phyloP scores from a whole-genome alignment of 2,329 filamentous ascomycete species.

The Exophiala sp. region DNA sequence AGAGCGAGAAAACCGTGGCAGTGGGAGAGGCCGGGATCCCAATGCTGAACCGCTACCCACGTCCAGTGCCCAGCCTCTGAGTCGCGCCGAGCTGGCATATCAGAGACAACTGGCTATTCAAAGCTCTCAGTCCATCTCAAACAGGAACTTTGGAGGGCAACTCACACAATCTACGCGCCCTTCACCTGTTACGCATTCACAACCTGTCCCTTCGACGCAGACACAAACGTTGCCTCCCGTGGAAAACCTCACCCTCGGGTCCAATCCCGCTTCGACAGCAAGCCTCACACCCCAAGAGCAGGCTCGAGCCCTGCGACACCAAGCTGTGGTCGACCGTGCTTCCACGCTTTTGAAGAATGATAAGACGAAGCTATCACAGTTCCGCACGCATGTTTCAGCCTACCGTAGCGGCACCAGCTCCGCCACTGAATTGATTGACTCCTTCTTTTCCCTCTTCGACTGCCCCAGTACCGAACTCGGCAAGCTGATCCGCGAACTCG shows the following conservation, averaged over 20 bases:
- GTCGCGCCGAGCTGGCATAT: constrained; percentile 82
- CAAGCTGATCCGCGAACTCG: constrained; percentile 82
- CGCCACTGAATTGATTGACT: constrained; percentile 72
- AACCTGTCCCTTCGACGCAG: constrained; percentile 33
- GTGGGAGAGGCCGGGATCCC: constrained; percentile 71
- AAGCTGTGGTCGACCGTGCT: constrained; percentile 79
- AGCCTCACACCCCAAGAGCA: constrained; percentile 69
- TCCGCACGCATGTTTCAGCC: constrained; percentile 71
- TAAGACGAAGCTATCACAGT: constrained; percentile 64
- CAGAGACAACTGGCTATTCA: constrained; percentile 90
- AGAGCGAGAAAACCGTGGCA: constrained; percentile 49
- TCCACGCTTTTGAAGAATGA: constrained; percentile 75
- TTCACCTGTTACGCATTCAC: constrained; percentile 4
- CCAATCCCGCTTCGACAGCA: constrained; percentile 40
- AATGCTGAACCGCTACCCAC: constrained; percentile 73
- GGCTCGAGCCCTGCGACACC: constrained; percentile 71
- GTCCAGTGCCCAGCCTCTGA: constrained; percentile 71
- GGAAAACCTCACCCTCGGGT: constrained; percentile 48
- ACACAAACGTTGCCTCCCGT: constrained; percentile 37
- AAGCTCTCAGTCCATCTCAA: constrained; percentile 72
- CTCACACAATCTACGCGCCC: constrained; percentile 50
- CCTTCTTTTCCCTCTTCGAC: constrained; percentile 82
- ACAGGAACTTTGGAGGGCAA: constrained; percentile 77
- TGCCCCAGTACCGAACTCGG: constrained; percentile 73
- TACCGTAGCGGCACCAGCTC: constrained; percentile 66